Evolutionary conservation across 805 yeast species (phyloP).

Genomic region (Starmerella powellii): DNA sequence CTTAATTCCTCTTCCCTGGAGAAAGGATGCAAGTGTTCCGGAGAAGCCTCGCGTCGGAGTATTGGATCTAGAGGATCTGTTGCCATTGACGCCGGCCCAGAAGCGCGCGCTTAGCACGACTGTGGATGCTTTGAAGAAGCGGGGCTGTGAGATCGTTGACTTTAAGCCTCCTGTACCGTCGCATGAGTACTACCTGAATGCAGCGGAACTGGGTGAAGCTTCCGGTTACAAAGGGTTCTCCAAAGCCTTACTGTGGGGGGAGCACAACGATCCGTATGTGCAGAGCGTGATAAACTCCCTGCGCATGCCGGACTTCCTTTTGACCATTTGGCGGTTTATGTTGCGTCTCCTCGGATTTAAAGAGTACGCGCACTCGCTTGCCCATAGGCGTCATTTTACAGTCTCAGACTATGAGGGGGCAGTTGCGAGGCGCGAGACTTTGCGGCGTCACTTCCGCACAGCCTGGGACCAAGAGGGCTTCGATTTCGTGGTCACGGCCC

Average conservation of each 20-base stretch:
- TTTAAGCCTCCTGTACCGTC: conserved; percentile 39
- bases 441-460: conserved; percentile 26
- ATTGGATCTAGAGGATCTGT: conserved; percentile 37
- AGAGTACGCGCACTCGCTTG: conserved; percentile 30
- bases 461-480: conserved; percentile 30
- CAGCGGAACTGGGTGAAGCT: conserved; percentile 41
- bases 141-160: conserved; percentile 39
- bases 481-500: conserved; percentile 32
- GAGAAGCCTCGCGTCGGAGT: conserved; percentile 38
- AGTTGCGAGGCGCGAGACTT: conserved; percentile 30
- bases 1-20: conserved; percentile 40
- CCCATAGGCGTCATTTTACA: conserved; percentile 27
- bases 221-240: conserved; percentile 28
- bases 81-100: conserved; percentile 41
- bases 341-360: conserved; percentile 29
- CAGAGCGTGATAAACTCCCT: conserved; percentile 26
- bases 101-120: conserved; percentile 32
- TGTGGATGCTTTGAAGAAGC: conserved; percentile 32
- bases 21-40: conserved; percentile 31
- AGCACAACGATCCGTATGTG: conserved; percentile 31
- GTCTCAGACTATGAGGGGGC: conserved; percentile 29
- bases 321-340: conserved; percentile 30
- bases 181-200: conserved; percentile 47
- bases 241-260: conserved; percentile 26
- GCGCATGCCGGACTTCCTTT: conserved; percentile 29